Evolutionary conservation across 2,329 filamentous ascomycete species (phyloP).

Genomic region (Nannizziopsis barbatae): DNA sequence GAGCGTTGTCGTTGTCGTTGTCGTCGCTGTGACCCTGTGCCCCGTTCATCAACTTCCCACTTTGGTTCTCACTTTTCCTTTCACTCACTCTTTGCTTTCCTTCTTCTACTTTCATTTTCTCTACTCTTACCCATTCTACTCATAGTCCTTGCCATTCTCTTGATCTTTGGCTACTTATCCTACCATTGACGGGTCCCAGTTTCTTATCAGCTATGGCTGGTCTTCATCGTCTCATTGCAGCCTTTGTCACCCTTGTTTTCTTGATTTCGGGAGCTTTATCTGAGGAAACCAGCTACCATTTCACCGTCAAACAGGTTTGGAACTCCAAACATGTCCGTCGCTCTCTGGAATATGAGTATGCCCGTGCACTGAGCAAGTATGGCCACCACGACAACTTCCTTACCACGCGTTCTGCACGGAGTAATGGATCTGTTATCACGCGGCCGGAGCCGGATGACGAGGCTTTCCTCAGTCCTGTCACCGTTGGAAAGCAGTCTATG

Average conservation of each 20-base stretch:
- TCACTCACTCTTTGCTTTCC: not conserved
- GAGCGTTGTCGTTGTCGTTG: not conserved
- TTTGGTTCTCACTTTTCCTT: not conserved
- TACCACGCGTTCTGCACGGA: not conserved
- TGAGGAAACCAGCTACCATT: not conserved
- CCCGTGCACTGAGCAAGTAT: constrained; percentile 1
- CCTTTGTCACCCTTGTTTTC: not conserved
- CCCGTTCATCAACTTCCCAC: not conserved
- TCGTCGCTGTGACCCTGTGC: not conserved
- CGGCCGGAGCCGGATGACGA: constrained; percentile 42
- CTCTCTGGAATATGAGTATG: not conserved
- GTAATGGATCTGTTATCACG: constrained; percentile 20
- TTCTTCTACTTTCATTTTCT: not conserved
- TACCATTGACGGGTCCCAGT: no score
- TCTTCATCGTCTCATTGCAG: not conserved
- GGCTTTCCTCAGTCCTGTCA: constrained; percentile 52
- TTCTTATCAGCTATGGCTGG: not conserved
- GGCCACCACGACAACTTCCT: not conserved
- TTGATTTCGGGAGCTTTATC: not conserved
- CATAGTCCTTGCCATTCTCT: not conserved
- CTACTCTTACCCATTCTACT: not conserved
- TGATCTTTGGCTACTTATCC: not conserved
- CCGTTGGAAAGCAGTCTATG: constrained; percentile 51
- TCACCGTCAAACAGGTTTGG: constrained; percentile 6
- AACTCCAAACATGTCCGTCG: not conserved